phyloP scores from a whole-genome alignment of 495 filamentous ascomycete species.

The Sordaria brevicollis region DNA sequence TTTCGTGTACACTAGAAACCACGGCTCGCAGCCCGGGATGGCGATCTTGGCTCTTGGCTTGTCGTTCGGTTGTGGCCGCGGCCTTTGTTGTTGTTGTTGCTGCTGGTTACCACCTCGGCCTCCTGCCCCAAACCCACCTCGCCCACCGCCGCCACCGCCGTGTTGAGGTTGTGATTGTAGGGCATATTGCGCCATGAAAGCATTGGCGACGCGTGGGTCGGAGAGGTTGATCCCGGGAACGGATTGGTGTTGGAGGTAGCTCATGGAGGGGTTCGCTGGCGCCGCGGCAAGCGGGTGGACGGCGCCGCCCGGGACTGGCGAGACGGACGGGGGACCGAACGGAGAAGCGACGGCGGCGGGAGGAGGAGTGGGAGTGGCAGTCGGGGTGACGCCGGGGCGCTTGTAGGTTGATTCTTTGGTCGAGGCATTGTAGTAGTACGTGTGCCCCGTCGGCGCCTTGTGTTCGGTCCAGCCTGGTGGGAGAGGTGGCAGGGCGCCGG shows the following conservation, averaged over 20 bases:
- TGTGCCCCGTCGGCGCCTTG: constrained; percentile 78
- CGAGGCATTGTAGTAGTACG: constrained; percentile 79
- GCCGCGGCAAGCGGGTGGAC: not conserved
- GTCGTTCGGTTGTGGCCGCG: constrained; percentile 58
- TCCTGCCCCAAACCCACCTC: constrained; percentile 25
- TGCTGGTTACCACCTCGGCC: constrained; percentile 40
- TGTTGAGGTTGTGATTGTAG: constrained; percentile 11
- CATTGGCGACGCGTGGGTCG: constrained; percentile 33
- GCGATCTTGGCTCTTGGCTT: constrained; percentile 68
- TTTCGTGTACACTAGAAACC: constrained; percentile 87
- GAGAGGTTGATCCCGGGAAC: constrained; percentile 35
- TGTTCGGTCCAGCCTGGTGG: constrained; percentile 86
- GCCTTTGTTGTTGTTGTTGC: constrained; percentile 46
- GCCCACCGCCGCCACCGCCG: constrained; percentile 19
- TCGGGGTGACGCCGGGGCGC: constrained; percentile 41
- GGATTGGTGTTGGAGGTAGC: constrained; percentile 34
- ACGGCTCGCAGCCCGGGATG: constrained; percentile 77
- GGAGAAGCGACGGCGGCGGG: not conserved
- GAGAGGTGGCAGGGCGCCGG: constrained; percentile 42
- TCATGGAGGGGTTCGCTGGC: constrained; percentile 21
- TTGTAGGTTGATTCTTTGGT: constrained; percentile 86
- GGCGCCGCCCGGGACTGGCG: not conserved
- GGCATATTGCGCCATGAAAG: constrained; percentile 38
- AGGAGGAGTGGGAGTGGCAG: constrained; percentile 20
- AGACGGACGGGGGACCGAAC: not conserved